Conservation (phyloP, 176 grass and related monocot genomes). For the Eragrostis nindensis region DNA sequence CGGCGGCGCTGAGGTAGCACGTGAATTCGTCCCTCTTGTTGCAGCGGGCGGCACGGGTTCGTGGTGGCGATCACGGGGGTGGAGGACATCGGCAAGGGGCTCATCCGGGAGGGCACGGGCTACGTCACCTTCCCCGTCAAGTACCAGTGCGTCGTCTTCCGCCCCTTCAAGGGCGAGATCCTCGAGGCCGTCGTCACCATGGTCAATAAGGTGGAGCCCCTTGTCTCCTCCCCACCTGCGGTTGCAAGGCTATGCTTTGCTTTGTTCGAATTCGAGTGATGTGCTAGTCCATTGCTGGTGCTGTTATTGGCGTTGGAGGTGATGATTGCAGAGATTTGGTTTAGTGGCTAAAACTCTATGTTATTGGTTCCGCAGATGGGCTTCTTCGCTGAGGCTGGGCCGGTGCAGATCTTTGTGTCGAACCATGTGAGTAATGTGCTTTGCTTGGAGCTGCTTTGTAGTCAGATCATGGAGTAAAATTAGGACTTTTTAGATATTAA, state of each 20-base stretch:
- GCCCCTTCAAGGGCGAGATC: constrained; percentile 97
- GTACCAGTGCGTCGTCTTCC: constrained; percentile 96
- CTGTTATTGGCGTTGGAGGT: background rate
- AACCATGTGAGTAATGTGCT: constrained; percentile 81
- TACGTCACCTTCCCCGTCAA: constrained; percentile 98
- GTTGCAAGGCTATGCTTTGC: background rate
- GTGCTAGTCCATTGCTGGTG: background rate
- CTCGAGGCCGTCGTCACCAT: constrained; percentile 98
- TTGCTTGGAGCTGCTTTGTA: constrained; percentile 17
- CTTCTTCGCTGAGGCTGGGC: constrained; percentile 94
- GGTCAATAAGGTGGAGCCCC: constrained; percentile 79
- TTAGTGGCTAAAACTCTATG: background rate
- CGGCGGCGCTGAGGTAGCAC: background rate
- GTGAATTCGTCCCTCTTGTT: background rate
- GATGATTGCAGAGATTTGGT: background rate
- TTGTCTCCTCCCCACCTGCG: background rate
- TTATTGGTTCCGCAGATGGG: constrained; percentile 75
- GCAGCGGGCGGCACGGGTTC: constrained; percentile 91
- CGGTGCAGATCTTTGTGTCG: constrained; percentile 95
- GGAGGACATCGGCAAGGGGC: constrained; percentile 97
- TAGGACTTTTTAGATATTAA: too few species aligned
- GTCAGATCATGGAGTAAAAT: too few species aligned
- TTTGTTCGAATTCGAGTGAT: background rate
- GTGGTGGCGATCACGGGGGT: constrained; percentile 96
- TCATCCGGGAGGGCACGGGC: constrained; percentile 92